A percentile compares a stretch with the other conserved stretches of the same genome.
These are phyloP conservation scores for Corynascus novoguineensis DNA, from an alignment of 495 filamentous ascomycete species.

Conservation along the genomic window DNA sequence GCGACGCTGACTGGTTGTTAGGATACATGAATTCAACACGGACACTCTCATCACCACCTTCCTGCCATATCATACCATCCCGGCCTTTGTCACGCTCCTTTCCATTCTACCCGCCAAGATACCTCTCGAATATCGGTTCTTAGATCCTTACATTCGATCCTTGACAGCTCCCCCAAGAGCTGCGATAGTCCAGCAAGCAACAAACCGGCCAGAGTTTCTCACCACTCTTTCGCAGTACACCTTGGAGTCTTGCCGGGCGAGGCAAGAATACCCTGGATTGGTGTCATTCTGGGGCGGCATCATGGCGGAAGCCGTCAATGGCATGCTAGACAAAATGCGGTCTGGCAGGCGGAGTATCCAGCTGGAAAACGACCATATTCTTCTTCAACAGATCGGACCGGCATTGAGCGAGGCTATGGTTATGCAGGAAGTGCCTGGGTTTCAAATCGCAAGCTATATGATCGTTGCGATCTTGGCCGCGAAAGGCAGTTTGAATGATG, in stretches of 20 bases:
- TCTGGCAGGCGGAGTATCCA: constrained; percentile 65
- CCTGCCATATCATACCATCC: constrained; percentile 81
- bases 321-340: constrained; percentile 66
- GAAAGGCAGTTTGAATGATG: constrained; percentile 70
- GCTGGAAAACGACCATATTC: constrained; percentile 68
- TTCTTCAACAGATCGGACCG: constrained; percentile 68
- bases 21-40: constrained; percentile 88
- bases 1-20: constrained; percentile 40
- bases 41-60: constrained; percentile 75
- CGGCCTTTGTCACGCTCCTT: constrained; percentile 72
- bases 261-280: constrained; percentile 66
- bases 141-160: constrained; percentile 75
- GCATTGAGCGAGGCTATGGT: constrained; percentile 68
- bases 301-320: constrained; percentile 71
- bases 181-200: constrained; percentile 72
- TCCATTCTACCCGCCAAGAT: constrained; percentile 71
- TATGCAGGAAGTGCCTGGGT: constrained; percentile 64
- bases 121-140: constrained; percentile 70
- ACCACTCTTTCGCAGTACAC: constrained; percentile 67
- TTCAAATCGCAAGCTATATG: constrained; percentile 86
- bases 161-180: constrained; percentile 69
- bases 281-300: constrained; percentile 85
- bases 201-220: constrained; percentile 65
- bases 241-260: constrained; percentile 57
- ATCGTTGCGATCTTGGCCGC: constrained; percentile 75